Conservation (phyloP, 1,284 basidiomycete species). For the Coriolopsis trogii region DNA sequence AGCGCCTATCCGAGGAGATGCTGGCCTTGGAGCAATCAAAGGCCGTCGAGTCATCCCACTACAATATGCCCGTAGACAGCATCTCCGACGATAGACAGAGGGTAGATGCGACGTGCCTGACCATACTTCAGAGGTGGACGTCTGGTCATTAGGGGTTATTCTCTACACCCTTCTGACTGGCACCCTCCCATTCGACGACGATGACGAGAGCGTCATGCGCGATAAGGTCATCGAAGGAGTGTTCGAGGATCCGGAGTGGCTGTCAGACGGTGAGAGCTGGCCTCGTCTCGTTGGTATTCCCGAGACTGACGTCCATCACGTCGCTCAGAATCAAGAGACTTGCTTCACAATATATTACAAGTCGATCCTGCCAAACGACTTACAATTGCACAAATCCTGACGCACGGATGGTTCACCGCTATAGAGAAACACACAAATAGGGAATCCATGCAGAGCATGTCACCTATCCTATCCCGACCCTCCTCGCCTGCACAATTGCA, state of each 20-base stretch:
- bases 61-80: too few species aligned
- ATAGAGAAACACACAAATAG: slow-evolving; percentile 26
- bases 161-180: slow-evolving; percentile 94
- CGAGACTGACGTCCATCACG: background rate
- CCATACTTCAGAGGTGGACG: slow-evolving; percentile 78
- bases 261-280: slow-evolving; percentile 68
- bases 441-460: slow-evolving; percentile 30
- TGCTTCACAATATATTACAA: slow-evolving; percentile 82
- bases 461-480: slow-evolving; percentile 31
- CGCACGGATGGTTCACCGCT: slow-evolving; percentile 88
- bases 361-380: slow-evolving; percentile 79
- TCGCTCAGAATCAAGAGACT: slow-evolving; percentile 75
- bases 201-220: slow-evolving; percentile 91
- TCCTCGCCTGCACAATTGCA: slow-evolving; percentile 26
- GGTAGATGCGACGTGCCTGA: too few species aligned
- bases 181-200: slow-evolving; percentile 96
- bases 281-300: background rate
- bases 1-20: background rate
- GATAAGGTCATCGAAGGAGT: slow-evolving; percentile 85
- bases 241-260: slow-evolving; percentile 91
- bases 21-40: slow-evolving; percentile 30
- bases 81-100: too few species aligned
- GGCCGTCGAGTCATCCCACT: too few species aligned
- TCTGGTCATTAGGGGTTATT: slow-evolving; percentile 97
- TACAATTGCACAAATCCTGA: slow-evolving; percentile 84